Base-by-base conservation (phyloP, 2,329 filamentous ascomycete species). In the Pyrenochaeta sp. region DNA sequence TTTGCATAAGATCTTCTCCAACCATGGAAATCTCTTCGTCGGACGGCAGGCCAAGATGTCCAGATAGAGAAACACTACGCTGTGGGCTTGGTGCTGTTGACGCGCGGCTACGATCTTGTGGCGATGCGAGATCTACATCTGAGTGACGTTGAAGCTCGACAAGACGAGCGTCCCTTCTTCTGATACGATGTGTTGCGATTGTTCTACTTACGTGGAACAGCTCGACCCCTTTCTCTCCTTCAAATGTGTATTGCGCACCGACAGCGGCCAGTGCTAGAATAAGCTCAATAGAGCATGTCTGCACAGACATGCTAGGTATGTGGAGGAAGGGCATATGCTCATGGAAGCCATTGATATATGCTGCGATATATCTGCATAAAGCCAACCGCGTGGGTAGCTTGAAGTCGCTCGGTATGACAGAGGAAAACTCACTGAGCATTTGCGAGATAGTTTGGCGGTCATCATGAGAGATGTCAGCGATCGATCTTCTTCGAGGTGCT, bases 301-400 rank as follows among this genome's bases (percentile, higher is more conserved):
- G 83, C 0, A 87, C 82, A 1, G 81, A 80, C 41, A 91, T 79
- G 0, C 88, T 90, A 0, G 89, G 85, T 4, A 90, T 76, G 67
- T 92, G 89, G 23, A 91, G 77, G 56, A 91, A 85, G 0, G 83
- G 84, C 35, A 86, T 78, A 54, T 85, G 82, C 21, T 83, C 79
- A 51, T 86, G 81, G 52, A 91, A 90, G 0, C 88, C 87, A 52
- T 82, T 85, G 47, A 90, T 83, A 63, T 90, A 91, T 1, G 87
- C 88, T 53, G 89, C 87, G 29, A 91, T 74, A 57, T 90, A 91
- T 30, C 89, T 78, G 2, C 86, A 87, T 23, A 91, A 71, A 0
- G 89, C 89, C 60, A 90, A 83, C 2, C 88, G 83, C 4, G 88
- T 90, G 1, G 89, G 88, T 44, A 91, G 84, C 2, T 85, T 81